These are phyloP conservation scores for Sordariomycetes sp. DNA, from an alignment of 2,329 filamentous ascomycete species.

Conservation along the genomic window DNA sequence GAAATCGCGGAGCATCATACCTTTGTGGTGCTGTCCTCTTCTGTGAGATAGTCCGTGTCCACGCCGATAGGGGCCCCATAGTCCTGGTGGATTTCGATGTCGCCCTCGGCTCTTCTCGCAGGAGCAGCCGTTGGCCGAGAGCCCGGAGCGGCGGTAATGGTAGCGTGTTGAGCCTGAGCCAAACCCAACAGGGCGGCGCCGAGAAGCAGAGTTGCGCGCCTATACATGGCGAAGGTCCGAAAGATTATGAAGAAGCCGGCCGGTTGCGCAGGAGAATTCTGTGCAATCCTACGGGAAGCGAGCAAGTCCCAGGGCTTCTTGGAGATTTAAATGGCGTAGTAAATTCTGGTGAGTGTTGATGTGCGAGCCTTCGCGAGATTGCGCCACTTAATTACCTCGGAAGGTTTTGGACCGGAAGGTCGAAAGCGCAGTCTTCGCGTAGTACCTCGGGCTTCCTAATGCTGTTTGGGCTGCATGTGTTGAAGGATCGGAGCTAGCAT, in stretches of 20 bases:
- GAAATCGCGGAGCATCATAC: too few species aligned
- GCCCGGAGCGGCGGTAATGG: background rate
- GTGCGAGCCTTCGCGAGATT: too few species aligned
- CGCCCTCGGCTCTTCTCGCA: background rate
- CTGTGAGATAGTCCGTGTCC: constrained; percentile 1
- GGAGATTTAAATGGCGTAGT: background rate
- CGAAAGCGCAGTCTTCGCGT: too few species aligned
- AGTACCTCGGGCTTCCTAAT: too few species aligned
- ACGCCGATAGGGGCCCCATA: constrained; percentile 3
- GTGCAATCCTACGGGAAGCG: background rate
- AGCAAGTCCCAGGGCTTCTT: background rate
- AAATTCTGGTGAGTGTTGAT: background rate
- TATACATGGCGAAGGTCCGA: background rate
- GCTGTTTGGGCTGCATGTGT: too few species aligned
- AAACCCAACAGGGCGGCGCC: background rate
- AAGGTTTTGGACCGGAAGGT: too few species aligned
- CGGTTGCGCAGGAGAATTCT: too few species aligned
- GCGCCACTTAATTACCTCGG: too few species aligned
- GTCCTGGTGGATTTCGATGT: background rate
- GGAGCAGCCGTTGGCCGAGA: background rate
- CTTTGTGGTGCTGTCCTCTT: background rate
- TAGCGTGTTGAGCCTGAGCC: background rate
- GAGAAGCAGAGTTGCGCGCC: background rate
- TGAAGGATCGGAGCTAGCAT: too few species aligned
- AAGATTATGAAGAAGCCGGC: background rate